A percentile compares a stretch with the other conserved stretches of the same genome.
phyloP scores from a whole-genome alignment of 495 filamentous ascomycete species.

The Annulohypoxylon nitens region DNA sequence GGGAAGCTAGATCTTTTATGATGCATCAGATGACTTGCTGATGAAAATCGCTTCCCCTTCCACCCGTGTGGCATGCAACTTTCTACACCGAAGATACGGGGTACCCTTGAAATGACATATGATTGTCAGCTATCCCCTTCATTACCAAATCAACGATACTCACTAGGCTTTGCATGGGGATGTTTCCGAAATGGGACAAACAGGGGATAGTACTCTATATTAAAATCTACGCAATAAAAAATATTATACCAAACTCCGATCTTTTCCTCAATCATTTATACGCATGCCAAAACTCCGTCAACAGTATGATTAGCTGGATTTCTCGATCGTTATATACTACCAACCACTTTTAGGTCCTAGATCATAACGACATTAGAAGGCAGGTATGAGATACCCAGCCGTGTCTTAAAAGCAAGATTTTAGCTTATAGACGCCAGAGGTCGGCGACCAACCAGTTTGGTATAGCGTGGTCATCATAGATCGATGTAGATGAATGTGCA shows the following conservation, averaged over 20 bases:
- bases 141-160: neutral
- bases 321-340: too few relatives aligned
- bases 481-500: too few relatives aligned
- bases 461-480: too few relatives aligned
- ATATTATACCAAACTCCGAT: too few relatives aligned
- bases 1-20: neutral
- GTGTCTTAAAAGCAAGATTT: neutral
- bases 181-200: too few relatives aligned
- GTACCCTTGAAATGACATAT: neutral
- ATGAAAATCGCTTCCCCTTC: neutral
- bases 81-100: neutral
- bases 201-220: too few relatives aligned
- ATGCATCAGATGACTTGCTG: neutral
- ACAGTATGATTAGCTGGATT: too few relatives aligned
- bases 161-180: too few relatives aligned
- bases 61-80: neutral
- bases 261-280: too few relatives aligned
- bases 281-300: too few relatives aligned
- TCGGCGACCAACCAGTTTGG: neutral
- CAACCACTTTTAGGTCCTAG: too few relatives aligned
- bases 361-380: neutral
- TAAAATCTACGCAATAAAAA: too few relatives aligned
- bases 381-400: neutral
- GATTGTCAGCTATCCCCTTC: neutral
- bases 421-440: neutral